phyloP scores from a whole-genome alignment of 345 rosid species.

The Ricinus communis region DNA sequence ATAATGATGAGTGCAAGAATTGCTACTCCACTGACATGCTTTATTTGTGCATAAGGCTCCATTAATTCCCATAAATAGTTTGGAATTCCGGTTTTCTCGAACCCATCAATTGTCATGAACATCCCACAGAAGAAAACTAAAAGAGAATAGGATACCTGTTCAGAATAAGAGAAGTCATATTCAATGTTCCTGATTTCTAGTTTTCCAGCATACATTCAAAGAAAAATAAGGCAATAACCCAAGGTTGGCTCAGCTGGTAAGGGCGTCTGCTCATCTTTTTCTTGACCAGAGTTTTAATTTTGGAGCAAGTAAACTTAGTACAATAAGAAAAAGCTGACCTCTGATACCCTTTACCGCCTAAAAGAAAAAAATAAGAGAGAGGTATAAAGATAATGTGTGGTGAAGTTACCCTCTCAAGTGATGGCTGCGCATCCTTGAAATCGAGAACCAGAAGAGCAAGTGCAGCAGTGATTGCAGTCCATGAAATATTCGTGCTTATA shows the following conservation, averaged over 20 bases:
- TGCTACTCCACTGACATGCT: constrained; percentile 46
- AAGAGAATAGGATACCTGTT: constrained; percentile 78
- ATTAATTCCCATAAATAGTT: constrained; percentile 60
- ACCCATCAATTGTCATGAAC: constrained; percentile 78
- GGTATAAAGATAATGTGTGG: background rate
- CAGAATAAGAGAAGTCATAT: background rate
- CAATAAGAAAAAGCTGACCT: too few relatives aligned
- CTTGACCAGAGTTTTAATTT: too few relatives aligned
- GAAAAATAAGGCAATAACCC: too few relatives aligned
- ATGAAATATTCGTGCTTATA: constrained; percentile 72
- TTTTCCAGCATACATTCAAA: too few relatives aligned
- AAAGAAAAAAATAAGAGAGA: too few relatives aligned
- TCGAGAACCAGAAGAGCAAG: constrained; percentile 76
- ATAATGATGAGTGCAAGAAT: constrained; percentile 64
- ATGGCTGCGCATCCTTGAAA: constrained; percentile 76
- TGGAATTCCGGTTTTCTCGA: constrained; percentile 79
- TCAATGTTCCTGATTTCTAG: too few relatives aligned
- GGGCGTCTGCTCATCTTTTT: too few relatives aligned
- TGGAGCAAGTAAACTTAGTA: too few relatives aligned
- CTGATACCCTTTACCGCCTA: too few relatives aligned
- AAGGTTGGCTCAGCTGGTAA: too few relatives aligned
- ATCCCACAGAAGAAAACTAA: constrained; percentile 81
- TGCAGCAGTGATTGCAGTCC: constrained; percentile 85
- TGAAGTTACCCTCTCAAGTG: constrained; percentile 62
- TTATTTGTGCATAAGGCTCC: constrained; percentile 65